These are phyloP conservation scores for Hygrocybe punicea DNA, from an alignment of 768 basidiomycete genomes.

Conservation along the genomic window DNA sequence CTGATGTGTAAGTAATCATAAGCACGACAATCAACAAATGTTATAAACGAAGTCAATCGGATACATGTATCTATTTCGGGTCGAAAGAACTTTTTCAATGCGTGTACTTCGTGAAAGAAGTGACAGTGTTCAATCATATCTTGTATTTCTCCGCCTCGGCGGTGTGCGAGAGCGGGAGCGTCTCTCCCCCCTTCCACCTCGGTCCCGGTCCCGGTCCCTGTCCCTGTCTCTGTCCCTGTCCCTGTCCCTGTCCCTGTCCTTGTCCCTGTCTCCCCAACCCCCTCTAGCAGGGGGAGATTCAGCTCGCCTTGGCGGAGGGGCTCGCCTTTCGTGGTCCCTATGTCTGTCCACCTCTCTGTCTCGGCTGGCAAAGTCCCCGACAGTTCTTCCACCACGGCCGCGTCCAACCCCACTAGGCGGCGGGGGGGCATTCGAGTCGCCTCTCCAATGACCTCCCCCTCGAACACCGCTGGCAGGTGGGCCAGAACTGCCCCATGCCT, in stretches of 20 bases:
- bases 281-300: constrained; percentile 53
- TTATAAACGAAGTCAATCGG: too few species aligned
- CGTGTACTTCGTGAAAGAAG: neutral
- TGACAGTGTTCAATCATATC: constrained; percentile 27
- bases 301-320: constrained; percentile 46
- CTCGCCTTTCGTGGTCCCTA: constrained; percentile 41
- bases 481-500: constrained; percentile 46
- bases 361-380: constrained; percentile 32
- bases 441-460: constrained; percentile 74
- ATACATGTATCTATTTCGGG: too few species aligned
- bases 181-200: constrained; percentile 41
- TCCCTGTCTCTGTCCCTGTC: too few species aligned
- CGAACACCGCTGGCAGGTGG: constrained; percentile 39
- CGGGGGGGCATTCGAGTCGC: constrained; percentile 53
- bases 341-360: constrained; percentile 37
- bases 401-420: constrained; percentile 46
- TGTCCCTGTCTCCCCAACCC: constrained; percentile 35
- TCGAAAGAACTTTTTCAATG: too few species aligned
- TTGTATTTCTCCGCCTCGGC: constrained; percentile 37
- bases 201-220: too few species aligned
- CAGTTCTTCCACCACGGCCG: constrained; percentile 36
- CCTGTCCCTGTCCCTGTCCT: too few species aligned
- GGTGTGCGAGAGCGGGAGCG: constrained; percentile 36
- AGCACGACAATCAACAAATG: too few species aligned
- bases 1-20: too few species aligned